Percentiles rank a stretch among this genome's conserved stretches.
Evolutionary conservation across 306 rosid species (phyloP).

Genomic region (Hylodesmum podocarpum): DNA sequence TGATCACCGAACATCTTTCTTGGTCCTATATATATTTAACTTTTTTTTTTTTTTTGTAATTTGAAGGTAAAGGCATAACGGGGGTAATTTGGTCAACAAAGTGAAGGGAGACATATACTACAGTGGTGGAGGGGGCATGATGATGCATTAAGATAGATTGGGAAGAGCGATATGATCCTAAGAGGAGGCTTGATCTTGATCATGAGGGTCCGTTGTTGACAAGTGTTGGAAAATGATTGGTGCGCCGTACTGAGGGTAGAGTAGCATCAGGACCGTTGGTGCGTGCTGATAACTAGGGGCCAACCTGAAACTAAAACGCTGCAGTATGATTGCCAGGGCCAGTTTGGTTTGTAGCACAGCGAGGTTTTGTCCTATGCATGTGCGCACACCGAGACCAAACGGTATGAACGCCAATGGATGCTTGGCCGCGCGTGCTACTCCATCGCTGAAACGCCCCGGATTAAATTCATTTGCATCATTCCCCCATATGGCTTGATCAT

Average conservation of each 20-base stretch:
- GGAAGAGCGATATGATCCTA: neutral
- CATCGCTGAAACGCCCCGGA: slow-evolving; percentile 78
- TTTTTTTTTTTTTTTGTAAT: neutral
- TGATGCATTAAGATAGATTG: neutral
- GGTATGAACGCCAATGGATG: slow-evolving; percentile 80
- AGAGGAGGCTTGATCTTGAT: slow-evolving; percentile 36
- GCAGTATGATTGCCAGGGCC: slow-evolving; percentile 73
- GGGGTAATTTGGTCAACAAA: slow-evolving; percentile 40
- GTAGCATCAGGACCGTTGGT: slow-evolving; percentile 93
- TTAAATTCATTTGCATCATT: slow-evolving; percentile 79
- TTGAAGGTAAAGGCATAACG: neutral
- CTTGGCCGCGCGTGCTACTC: slow-evolving; percentile 70
- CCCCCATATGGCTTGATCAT: slow-evolving; percentile 79
- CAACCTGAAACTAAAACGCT: slow-evolving; percentile 79
- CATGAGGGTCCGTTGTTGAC: neutral
- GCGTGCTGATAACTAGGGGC: slow-evolving; percentile 92
- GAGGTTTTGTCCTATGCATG: slow-evolving; percentile 90
- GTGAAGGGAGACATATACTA: slow-evolving; percentile 17
- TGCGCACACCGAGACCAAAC: slow-evolving; percentile 79
- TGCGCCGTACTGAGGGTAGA: slow-evolving; percentile 92
- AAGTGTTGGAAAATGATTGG: slow-evolving; percentile 65
- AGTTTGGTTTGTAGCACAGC: slow-evolving; percentile 78
- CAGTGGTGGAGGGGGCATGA: neutral
- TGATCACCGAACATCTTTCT: slow-evolving; percentile 35
- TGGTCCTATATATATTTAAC: neutral